Evolutionary conservation across 1,284 basidiomycete genomes (phyloP).

Genomic region (Termitomyces sp.): DNA sequence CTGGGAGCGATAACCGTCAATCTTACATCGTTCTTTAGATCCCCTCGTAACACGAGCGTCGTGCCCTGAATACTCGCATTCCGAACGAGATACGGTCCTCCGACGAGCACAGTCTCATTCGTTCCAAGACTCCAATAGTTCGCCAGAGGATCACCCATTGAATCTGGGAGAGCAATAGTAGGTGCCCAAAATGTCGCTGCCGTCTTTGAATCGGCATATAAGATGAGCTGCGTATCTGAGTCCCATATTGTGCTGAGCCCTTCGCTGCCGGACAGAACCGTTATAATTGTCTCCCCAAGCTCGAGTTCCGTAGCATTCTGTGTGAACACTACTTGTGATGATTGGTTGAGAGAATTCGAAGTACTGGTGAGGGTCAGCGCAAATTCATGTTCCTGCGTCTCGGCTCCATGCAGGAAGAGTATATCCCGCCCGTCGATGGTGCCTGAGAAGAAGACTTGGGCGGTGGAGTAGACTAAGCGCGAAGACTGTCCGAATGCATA

Average conservation of each 20-base stretch:
- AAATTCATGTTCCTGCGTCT: conserved; percentile 55
- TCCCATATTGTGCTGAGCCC: conserved; percentile 63
- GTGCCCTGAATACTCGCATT: conserved; percentile 35
- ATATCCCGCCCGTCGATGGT: conserved; percentile 62
- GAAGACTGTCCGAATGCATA: conserved; percentile 57
- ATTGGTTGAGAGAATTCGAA: conserved; percentile 32
- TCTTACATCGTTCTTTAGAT: conserved; percentile 38
- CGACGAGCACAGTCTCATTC: conserved; percentile 47
- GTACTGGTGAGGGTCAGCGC: conserved; percentile 43
- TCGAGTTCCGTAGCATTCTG: conserved; percentile 13
- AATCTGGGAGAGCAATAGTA: conserved; percentile 23
- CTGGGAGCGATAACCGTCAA: conserved; percentile 51
- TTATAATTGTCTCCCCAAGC: conserved; percentile 29
- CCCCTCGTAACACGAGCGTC: conserved; percentile 39
- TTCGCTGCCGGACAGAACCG: conserved; percentile 47
- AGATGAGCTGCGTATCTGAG: conserved; percentile 56
- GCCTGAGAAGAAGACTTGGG: conserved; percentile 62
- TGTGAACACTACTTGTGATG: conserved; percentile 29
- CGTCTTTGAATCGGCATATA: conserved; percentile 60
- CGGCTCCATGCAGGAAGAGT: conserved; percentile 62
- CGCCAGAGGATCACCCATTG: conserved; percentile 27
- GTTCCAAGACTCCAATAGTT: conserved; percentile 49
- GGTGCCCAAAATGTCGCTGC: conserved; percentile 52
- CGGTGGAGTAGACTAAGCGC: conserved; percentile 58
- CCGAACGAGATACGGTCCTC: conserved; percentile 55